Conservation (phyloP, 2,329 filamentous ascomycete species). For the Colletotrichum melonis region DNA sequence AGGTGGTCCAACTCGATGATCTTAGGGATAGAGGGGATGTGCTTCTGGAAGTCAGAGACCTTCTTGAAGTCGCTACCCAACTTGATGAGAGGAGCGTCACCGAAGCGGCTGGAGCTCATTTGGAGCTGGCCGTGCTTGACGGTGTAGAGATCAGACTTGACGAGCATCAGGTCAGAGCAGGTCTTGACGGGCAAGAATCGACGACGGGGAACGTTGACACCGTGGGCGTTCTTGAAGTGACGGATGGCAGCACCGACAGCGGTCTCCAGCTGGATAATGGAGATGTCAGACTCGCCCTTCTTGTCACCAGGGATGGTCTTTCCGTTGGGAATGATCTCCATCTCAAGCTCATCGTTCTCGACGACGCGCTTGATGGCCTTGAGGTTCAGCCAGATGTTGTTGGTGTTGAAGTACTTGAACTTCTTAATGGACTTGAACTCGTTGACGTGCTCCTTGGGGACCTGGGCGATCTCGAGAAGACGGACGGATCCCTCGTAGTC, state of each 20-base stretch:
- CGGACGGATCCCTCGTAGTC: slow-evolving; percentile 98
- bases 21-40: slow-evolving; percentile 88
- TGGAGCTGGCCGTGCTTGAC: slow-evolving; percentile 98
- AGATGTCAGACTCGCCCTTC: slow-evolving; percentile 99
- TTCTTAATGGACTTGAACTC: slow-evolving; percentile 99
- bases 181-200: slow-evolving; percentile 99
- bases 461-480: slow-evolving; percentile 97
- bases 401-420: slow-evolving; percentile 99
- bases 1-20: slow-evolving; percentile 94
- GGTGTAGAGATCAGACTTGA: slow-evolving; percentile 99
- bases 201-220: slow-evolving; percentile 96
- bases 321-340: slow-evolving; percentile 99
- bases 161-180: slow-evolving; percentile 98
- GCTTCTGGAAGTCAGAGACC: slow-evolving; percentile 95
- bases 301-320: slow-evolving; percentile 99
- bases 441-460: slow-evolving; percentile 99
- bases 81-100: slow-evolving; percentile 98
- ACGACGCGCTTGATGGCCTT: slow-evolving; percentile 98
- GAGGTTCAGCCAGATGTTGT: slow-evolving; percentile 99
- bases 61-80: slow-evolving; percentile 99
- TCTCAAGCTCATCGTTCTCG: slow-evolving; percentile 96
- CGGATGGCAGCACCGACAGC: slow-evolving; percentile 98
- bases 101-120: slow-evolving; percentile 96
- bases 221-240: slow-evolving; percentile 98
- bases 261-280: slow-evolving; percentile 97